Conservation (phyloP, 805 yeast species). For the Candida easanensis region DNA sequence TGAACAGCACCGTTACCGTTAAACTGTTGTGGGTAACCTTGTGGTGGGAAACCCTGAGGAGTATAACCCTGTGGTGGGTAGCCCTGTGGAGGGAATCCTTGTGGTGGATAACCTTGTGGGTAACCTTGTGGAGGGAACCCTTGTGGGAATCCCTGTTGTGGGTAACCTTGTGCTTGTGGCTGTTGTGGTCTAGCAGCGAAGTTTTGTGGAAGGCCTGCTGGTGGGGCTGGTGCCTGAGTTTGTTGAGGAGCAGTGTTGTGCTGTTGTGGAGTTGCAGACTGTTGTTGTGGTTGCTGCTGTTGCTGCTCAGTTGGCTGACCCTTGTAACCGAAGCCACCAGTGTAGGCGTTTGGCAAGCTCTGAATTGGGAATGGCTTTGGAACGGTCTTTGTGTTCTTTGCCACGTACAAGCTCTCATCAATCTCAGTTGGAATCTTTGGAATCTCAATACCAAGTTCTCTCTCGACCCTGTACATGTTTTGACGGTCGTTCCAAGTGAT, state of each 20-base stretch:
- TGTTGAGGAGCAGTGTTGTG: slow-evolving; percentile 24
- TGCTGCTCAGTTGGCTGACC: slow-evolving; percentile 41
- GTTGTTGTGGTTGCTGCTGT: slow-evolving; percentile 15
- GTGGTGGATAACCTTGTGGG: slow-evolving; percentile 20
- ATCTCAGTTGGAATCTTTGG: slow-evolving; percentile 95
- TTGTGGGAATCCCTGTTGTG: slow-evolving; percentile 16
- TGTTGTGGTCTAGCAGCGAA: slow-evolving; percentile 14
- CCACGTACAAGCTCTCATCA: slow-evolving; percentile 86
- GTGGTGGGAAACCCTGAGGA: slow-evolving; percentile 19
- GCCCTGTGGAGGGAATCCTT: slow-evolving; percentile 14
- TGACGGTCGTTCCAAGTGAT: slow-evolving; percentile 97
- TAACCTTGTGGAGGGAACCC: slow-evolving; percentile 18
- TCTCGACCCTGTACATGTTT: slow-evolving; percentile 90
- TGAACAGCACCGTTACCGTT: too few species aligned
- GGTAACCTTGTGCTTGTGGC: slow-evolving; percentile 12
- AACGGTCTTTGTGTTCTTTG: slow-evolving; percentile 65
- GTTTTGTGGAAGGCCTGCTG: slow-evolving; percentile 22
- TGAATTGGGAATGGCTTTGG: slow-evolving; percentile 90
- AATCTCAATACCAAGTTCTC: slow-evolving; percentile 95
- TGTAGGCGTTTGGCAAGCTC: slow-evolving; percentile 42
- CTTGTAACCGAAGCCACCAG: slow-evolving; percentile 40
- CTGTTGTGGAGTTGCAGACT: slow-evolving; percentile 10
- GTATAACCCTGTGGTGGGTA: slow-evolving; percentile 14
- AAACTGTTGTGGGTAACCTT: slow-evolving; percentile 16
- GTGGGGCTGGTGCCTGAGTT: slow-evolving; percentile 22